Conservation (phyloP, 2,329 filamentous ascomycete species). For the Fusarium sp. region DNA sequence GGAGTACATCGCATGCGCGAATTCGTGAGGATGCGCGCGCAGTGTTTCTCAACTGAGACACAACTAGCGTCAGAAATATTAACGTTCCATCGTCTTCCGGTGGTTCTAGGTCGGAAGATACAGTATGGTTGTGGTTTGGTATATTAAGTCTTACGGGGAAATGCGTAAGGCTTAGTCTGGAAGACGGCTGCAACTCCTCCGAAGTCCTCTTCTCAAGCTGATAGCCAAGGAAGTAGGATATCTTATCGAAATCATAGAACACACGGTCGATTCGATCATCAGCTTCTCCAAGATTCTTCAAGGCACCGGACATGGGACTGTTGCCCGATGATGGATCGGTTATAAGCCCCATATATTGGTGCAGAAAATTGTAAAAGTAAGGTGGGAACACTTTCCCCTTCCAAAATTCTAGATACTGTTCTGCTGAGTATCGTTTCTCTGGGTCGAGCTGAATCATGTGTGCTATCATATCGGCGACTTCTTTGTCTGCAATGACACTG, state of each 20-base stretch:
- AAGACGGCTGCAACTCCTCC: slow-evolving; percentile 47
- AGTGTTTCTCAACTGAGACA: slow-evolving; percentile 90
- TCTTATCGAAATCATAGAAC: slow-evolving; percentile 97
- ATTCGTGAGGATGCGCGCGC: slow-evolving; percentile 89
- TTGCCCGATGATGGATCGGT: slow-evolving; percentile 90
- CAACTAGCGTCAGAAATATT: slow-evolving; percentile 91
- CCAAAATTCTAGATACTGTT: slow-evolving; percentile 95
- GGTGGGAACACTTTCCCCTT: slow-evolving; percentile 92
- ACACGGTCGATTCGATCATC: slow-evolving; percentile 96
- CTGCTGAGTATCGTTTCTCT: slow-evolving; percentile 90
- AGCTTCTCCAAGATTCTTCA: slow-evolving; percentile 83
- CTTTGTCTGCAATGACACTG: slow-evolving; percentile 87
- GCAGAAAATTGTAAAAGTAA: slow-evolving; percentile 97
- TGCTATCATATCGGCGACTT: slow-evolving; percentile 88
- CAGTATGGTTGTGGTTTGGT: slow-evolving; percentile 84
- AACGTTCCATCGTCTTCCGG: slow-evolving; percentile 89
- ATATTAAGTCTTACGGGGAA: slow-evolving; percentile 90
- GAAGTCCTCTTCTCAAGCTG: slow-evolving; percentile 64
- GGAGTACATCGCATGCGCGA: slow-evolving; percentile 89
- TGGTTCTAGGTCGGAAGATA: slow-evolving; percentile 72
- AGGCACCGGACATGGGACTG: slow-evolving; percentile 75
- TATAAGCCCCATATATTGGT: slow-evolving; percentile 97
- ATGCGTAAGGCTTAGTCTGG: slow-evolving; percentile 70
- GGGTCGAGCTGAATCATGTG: slow-evolving; percentile 98
- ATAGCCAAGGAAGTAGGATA: slow-evolving; percentile 92